Conservation (phyloP, 2,329 filamentous ascomycete species). For the Conoideocrella luteorostrata region DNA sequence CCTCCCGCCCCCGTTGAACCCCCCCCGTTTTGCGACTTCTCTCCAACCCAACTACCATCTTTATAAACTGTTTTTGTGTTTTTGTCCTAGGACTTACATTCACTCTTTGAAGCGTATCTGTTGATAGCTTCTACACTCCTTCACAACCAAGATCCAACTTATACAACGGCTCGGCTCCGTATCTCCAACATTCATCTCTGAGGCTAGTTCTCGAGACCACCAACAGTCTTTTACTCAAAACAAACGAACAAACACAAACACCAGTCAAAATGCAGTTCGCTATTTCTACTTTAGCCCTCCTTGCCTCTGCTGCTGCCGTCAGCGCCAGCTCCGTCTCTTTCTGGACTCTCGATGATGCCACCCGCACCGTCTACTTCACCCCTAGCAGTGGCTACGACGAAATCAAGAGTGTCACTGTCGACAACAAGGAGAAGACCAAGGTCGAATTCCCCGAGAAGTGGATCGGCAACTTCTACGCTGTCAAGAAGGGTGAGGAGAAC, state of each 20-base stretch:
- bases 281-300: conserved; percentile 35
- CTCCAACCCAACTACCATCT: neutral
- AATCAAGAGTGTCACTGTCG: conserved; percentile 34
- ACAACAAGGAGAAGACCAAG: conserved; percentile 29
- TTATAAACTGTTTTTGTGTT: conserved; percentile 6
- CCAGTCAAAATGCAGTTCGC: conserved; percentile 49
- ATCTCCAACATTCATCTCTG: conserved; percentile 1
- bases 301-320: conserved; percentile 35
- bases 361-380: conserved; percentile 47
- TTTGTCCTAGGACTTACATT: conserved; percentile 16
- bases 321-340: conserved; percentile 49
- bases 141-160: neutral
- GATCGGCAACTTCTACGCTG: conserved; percentile 46
- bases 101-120: conserved; percentile 19
- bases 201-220: conserved; percentile 12
- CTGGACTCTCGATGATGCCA: conserved; percentile 47
- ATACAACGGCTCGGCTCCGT: conserved; percentile 5
- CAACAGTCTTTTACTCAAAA: conserved; percentile 11
- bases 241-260: conserved; percentile 12
- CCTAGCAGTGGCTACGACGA: conserved; percentile 29
- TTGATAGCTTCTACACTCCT: conserved; percentile 7
- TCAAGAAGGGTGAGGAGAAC: conserved; percentile 36
- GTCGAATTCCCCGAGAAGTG: conserved; percentile 38
- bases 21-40: neutral
- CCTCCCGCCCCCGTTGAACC: neutral